A percentile compares a stretch with the other conserved stretches of the same genome.
These are phyloP conservation scores for Camelina hispida DNA, from an alignment of 345 rosid species.

Conservation along the genomic window DNA sequence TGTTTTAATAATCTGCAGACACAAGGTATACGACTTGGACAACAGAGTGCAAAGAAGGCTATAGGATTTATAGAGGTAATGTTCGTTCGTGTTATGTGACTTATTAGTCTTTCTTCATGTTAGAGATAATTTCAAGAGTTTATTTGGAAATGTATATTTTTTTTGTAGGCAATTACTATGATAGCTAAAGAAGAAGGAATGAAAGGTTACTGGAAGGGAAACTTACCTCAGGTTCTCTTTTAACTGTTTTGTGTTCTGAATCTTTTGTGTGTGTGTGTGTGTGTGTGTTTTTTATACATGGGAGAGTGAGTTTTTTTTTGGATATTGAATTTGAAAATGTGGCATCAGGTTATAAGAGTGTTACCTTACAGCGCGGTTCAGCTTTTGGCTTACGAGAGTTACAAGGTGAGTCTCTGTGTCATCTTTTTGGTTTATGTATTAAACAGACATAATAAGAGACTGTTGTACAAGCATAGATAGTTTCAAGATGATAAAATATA, in stretches of 20 bases:
- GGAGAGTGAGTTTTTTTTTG: slow-evolving; percentile 2
- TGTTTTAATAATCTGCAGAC: slow-evolving; percentile 52
- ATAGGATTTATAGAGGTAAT: slow-evolving; percentile 80
- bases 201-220: slow-evolving; percentile 99
- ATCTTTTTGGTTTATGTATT: background rate
- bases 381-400: slow-evolving; percentile 90
- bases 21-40: slow-evolving; percentile 75
- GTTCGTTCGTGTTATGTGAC: background rate
- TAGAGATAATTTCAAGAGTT: slow-evolving; percentile 26
- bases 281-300: background rate
- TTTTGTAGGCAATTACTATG: slow-evolving; percentile 69
- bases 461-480: background rate
- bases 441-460: too few species aligned
- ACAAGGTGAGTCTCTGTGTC: slow-evolving; percentile 62
- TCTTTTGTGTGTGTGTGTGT: too few species aligned
- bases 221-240: slow-evolving; percentile 84
- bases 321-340: slow-evolving; percentile 32
- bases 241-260: slow-evolving; percentile 10
- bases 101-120: background rate
- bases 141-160: slow-evolving; percentile 12
- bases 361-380: slow-evolving; percentile 96
- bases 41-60: slow-evolving; percentile 73
- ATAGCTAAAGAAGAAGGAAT: slow-evolving; percentile 92
- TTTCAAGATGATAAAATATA: background rate
- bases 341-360: slow-evolving; percentile 79